A percentile compares a stretch with the other conserved stretches of the same genome.
Evolutionary conservation across 2,329 filamentous ascomycete genomes (phyloP).

Genomic region (Didymella arachidicola): DNA sequence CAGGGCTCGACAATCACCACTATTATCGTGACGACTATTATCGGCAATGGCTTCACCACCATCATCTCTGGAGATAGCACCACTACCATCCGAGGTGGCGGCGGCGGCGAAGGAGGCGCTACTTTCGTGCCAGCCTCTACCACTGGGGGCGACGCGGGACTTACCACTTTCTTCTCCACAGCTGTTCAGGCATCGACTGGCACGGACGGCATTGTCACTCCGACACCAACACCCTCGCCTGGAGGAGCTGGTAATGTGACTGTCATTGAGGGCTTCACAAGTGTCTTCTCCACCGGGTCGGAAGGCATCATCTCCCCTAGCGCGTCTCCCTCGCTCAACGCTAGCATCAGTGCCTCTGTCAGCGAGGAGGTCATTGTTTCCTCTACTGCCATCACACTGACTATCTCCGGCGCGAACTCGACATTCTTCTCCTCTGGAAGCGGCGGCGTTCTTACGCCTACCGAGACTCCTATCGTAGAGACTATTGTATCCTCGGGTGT

Average conservation of each 20-base stretch:
- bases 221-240: slow-evolving; percentile 15
- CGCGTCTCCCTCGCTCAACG: slow-evolving; percentile 4
- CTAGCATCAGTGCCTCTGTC: slow-evolving; percentile 1
- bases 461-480: slow-evolving; percentile 7
- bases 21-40: slow-evolving; percentile 33
- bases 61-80: slow-evolving; percentile 37
- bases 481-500: slow-evolving; percentile 17
- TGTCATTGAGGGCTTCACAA: slow-evolving; percentile 23
- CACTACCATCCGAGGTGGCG: slow-evolving; percentile 24
- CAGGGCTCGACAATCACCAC: slow-evolving; percentile 20
- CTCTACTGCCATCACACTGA: slow-evolving; percentile 12
- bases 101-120: slow-evolving; percentile 26
- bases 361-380: slow-evolving; percentile 6
- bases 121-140: slow-evolving; percentile 36
- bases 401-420: slow-evolving; percentile 13
- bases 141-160: slow-evolving; percentile 29
- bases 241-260: slow-evolving; percentile 21
- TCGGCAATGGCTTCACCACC: slow-evolving; percentile 30
- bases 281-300: slow-evolving; percentile 25
- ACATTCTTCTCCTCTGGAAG: slow-evolving; percentile 24
- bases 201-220: slow-evolving; percentile 25
- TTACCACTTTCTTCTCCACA: slow-evolving; percentile 35
- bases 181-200: slow-evolving; percentile 29
- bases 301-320: slow-evolving; percentile 25
- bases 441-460: slow-evolving; percentile 17